phyloP scores from a whole-genome alignment of 306 rosid species.

The Cicer yamashitae region DNA sequence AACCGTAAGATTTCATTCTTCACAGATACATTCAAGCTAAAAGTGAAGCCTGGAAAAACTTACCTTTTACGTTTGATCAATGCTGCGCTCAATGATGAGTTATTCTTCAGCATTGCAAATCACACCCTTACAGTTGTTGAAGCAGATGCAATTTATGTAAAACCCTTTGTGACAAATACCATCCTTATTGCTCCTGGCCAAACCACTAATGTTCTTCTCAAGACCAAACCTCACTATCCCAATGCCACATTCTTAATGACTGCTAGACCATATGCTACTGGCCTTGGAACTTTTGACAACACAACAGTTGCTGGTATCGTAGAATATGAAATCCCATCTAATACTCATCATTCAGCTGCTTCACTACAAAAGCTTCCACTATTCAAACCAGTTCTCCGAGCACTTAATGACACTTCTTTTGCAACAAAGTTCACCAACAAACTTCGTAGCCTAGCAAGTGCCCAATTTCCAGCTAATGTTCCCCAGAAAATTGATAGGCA shows the following conservation, averaged over 20 bases:
- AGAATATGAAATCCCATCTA: constrained; percentile 38
- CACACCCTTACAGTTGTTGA: constrained; percentile 70
- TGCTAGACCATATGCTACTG: constrained; percentile 63
- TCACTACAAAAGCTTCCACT: constrained; percentile 46
- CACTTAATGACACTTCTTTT: constrained; percentile 71
- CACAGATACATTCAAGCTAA: constrained; percentile 66
- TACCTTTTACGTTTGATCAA: constrained; percentile 72
- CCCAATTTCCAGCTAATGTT: constrained; percentile 64
- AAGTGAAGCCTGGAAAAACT: constrained; percentile 61
- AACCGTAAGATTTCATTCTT: not conserved
- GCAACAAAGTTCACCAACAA: constrained; percentile 60
- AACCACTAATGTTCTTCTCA: constrained; percentile 73
- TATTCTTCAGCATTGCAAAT: constrained; percentile 76
- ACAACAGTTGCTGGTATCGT: constrained; percentile 58
- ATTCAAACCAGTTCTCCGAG: constrained; percentile 42
- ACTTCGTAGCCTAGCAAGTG: constrained; percentile 59
- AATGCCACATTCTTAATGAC: constrained; percentile 70
- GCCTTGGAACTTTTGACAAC: constrained; percentile 70
- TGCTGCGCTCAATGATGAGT: constrained; percentile 70
- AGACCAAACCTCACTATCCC: constrained; percentile 60
- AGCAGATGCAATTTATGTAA: constrained; percentile 69
- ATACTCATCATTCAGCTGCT: constrained; percentile 33
- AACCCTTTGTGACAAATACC: constrained; percentile 59
- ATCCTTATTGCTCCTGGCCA: constrained; percentile 72
- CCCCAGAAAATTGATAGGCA: constrained; percentile 61